Conservation (phyloP, 768 basidiomycete genomes). For the Amanita molliuscula region DNA sequence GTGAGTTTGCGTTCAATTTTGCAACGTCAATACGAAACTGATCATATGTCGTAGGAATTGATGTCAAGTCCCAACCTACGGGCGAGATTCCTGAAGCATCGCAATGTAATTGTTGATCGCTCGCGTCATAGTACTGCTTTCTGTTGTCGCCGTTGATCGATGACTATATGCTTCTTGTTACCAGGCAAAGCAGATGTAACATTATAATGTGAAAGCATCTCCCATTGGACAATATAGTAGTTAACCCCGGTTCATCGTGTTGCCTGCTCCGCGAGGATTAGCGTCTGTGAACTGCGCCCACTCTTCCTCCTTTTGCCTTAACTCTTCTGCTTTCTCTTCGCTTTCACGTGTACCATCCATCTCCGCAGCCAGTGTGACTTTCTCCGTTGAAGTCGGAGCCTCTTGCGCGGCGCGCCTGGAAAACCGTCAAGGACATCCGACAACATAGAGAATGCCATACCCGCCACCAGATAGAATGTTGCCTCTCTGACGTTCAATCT, state of each 20-base stretch:
- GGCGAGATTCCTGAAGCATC: slow-evolving; percentile 80
- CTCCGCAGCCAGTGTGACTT: slow-evolving; percentile 71
- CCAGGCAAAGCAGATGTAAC: slow-evolving; percentile 3
- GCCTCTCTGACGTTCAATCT: slow-evolving; percentile 73
- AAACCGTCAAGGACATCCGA: slow-evolving; percentile 6
- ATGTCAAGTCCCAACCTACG: slow-evolving; percentile 66
- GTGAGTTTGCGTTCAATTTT: slow-evolving; percentile 21
- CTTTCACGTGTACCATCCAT: slow-evolving; percentile 69
- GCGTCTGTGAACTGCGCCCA: slow-evolving; percentile 87
- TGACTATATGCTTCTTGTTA: slow-evolving; percentile 7
- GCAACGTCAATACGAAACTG: background rate
- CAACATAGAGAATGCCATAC: slow-evolving; percentile 31
- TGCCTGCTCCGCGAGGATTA: slow-evolving; percentile 87
- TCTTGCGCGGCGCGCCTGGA: slow-evolving; percentile 56
- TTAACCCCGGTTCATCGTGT: slow-evolving; percentile 92
- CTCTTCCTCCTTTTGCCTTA: slow-evolving; percentile 77
- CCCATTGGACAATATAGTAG: background rate
- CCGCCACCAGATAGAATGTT: slow-evolving; percentile 85
- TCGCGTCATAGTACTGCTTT: slow-evolving; percentile 5
- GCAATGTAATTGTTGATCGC: slow-evolving; percentile 64
- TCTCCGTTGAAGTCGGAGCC: slow-evolving; percentile 64
- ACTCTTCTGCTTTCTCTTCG: slow-evolving; percentile 61
- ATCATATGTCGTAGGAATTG: slow-evolving; percentile 56
- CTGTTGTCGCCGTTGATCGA: slow-evolving; percentile 8
- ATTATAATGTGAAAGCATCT: slow-evolving; percentile 11